Conservation (phyloP, 2,329 filamentous ascomycete genomes). For the Hirsutella minnesotensis region DNA sequence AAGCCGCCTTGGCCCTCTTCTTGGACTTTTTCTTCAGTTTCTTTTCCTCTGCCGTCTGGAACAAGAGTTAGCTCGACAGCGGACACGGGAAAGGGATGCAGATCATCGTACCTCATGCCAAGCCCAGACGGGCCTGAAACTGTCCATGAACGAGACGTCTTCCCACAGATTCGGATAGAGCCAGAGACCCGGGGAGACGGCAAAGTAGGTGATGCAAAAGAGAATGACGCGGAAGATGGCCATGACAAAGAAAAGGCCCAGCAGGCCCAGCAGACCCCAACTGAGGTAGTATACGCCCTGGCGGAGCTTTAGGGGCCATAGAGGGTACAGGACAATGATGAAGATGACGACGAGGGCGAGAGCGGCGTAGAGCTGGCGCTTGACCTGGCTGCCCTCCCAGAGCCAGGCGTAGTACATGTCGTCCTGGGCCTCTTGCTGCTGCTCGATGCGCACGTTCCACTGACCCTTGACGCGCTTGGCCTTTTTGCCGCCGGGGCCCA, state of each 20-base stretch:
- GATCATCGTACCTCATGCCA: slow-evolving; percentile 75
- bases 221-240: slow-evolving; percentile 91
- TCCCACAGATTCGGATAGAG: slow-evolving; percentile 96
- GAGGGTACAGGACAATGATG: slow-evolving; percentile 81
- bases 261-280: slow-evolving; percentile 80
- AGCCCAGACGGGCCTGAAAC: slow-evolving; percentile 90
- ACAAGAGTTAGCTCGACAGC: background rate
- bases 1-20: slow-evolving; percentile 36
- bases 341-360: slow-evolving; percentile 78
- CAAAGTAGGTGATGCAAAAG: slow-evolving; percentile 86
- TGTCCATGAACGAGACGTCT: slow-evolving; percentile 96
- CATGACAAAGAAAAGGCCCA: slow-evolving; percentile 95
- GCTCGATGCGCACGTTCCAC: slow-evolving; percentile 92
- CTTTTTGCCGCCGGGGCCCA: slow-evolving; percentile 52
- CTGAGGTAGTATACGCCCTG: slow-evolving; percentile 95
- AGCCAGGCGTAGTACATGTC: slow-evolving; percentile 96
- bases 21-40: slow-evolving; percentile 36
- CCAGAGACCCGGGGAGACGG: slow-evolving; percentile 81
- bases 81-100: no score
- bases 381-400: slow-evolving; percentile 88
- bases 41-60: slow-evolving; percentile 10
- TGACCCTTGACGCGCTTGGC: slow-evolving; percentile 87
- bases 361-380: slow-evolving; percentile 81
- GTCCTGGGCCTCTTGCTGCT: slow-evolving; percentile 80
- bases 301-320: slow-evolving; percentile 86